phyloP scores from a whole-genome alignment of 2,329 filamentous ascomycete species.

The Sarocladiaceae sp. region DNA sequence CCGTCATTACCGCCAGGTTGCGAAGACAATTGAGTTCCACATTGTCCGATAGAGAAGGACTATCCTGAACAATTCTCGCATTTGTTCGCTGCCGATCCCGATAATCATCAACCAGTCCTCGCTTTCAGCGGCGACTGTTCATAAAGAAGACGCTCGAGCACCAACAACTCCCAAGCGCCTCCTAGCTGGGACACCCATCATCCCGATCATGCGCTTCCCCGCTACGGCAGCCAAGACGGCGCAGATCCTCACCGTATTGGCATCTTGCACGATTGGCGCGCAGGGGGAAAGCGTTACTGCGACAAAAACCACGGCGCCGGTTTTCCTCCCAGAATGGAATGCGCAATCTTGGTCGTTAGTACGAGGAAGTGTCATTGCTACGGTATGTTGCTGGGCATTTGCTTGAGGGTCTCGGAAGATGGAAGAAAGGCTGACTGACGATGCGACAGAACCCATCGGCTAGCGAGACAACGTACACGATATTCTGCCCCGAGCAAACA shows the following conservation, averaged over 20 bases:
- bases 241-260: slow-evolving; percentile 19
- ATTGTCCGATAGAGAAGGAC: too few relatives aligned
- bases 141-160: too few relatives aligned
- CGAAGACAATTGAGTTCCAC: too few relatives aligned
- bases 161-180: too few relatives aligned
- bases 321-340: slow-evolving; percentile 38
- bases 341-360: slow-evolving; percentile 36
- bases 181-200: too few relatives aligned
- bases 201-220: neutral
- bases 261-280: slow-evolving; percentile 14
- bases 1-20: too few relatives aligned
- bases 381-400: slow-evolving; percentile 23
- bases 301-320: slow-evolving; percentile 33
- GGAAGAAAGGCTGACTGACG: neutral
- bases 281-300: slow-evolving; percentile 17
- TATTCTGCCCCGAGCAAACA: slow-evolving; percentile 39
- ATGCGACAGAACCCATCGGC: slow-evolving; percentile 26
- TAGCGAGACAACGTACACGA: slow-evolving; percentile 38
- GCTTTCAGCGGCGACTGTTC: too few relatives aligned
- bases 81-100: too few relatives aligned
- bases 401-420: neutral
- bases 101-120: too few relatives aligned
- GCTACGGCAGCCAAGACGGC: neutral
- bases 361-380: slow-evolving; percentile 39
- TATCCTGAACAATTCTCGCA: too few relatives aligned